A percentile compares a stretch with the other conserved stretches of the same genome.
phyloP scores from a whole-genome alignment of 2,329 filamentous ascomycete genomes.

The Fusarium circinatum region DNA sequence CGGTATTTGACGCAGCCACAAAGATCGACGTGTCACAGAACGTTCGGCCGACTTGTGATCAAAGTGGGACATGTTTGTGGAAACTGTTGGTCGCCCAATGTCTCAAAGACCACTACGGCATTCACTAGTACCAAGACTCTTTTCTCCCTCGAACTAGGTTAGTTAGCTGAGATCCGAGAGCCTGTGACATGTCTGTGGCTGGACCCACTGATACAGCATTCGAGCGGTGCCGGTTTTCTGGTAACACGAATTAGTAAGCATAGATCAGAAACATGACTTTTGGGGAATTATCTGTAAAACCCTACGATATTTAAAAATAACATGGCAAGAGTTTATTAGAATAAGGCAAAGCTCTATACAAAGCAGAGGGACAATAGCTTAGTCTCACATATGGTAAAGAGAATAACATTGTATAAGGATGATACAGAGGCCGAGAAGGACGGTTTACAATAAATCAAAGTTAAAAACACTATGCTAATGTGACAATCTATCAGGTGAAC shows the following conservation, averaged over 20 bases:
- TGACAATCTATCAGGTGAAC: neutral
- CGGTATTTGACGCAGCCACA: neutral
- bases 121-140: neutral
- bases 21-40: neutral
- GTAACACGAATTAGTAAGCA: neutral
- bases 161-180: neutral
- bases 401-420: too few species aligned
- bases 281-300: neutral
- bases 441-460: neutral
- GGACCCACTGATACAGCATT: neutral
- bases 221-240: neutral
- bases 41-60: neutral
- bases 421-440: too few species aligned
- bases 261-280: neutral
- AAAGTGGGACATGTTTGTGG: neutral
- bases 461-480: neutral
- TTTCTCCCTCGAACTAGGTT: neutral
- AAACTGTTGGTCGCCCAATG: neutral
- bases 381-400: neutral
- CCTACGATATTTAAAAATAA: rapidly evolving
- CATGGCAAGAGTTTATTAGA: neutral
- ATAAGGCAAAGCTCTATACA: too few species aligned
- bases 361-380: too few species aligned
- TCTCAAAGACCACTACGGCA: neutral
- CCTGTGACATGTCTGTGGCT: neutral